Conservation (phyloP, 1,139 yeast species). For the Yamadazyma jaroonii region DNA sequence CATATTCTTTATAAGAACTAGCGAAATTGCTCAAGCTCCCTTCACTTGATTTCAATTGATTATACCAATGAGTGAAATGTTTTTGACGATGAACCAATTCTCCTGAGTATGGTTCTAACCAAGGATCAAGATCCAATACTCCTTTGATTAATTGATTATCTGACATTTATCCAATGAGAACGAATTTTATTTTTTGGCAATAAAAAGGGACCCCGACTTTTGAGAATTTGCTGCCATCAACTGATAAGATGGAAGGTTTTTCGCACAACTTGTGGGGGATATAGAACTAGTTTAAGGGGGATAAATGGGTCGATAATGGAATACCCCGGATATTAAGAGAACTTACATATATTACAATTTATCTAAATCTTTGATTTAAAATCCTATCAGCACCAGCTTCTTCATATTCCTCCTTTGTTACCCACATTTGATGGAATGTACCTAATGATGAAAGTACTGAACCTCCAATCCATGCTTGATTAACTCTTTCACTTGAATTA, state of each 20-base stretch:
- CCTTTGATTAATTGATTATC: conserved; percentile 37
- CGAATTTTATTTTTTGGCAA: no score
- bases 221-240: conserved; percentile 1
- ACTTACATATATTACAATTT: conserved; percentile 8
- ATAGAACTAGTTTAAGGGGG: no score
- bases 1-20: conserved; percentile 65
- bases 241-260: conserved; percentile 4
- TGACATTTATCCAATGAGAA: no score
- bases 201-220: conserved; percentile 3
- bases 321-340: no score
- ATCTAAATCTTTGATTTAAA: conserved; percentile 71
- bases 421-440: conserved; percentile 97
- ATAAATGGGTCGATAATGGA: no score
- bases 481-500: conserved; percentile 75
- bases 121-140: conserved; percentile 74
- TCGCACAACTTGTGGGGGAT: not conserved
- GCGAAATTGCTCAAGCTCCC: conserved; percentile 52
- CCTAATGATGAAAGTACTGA: conserved; percentile 90
- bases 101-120: conserved; percentile 76
- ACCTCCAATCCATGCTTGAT: conserved; percentile 95
- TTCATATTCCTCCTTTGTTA: conserved; percentile 83
- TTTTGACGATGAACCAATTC: conserved; percentile 43
- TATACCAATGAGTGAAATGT: conserved; percentile 53
- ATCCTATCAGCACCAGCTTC: conserved; percentile 88
- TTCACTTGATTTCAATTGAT: conserved; percentile 41